Evolutionary conservation across 2,329 filamentous ascomycete genomes (phyloP).

Genomic region (Colletotrichum lentis): DNA sequence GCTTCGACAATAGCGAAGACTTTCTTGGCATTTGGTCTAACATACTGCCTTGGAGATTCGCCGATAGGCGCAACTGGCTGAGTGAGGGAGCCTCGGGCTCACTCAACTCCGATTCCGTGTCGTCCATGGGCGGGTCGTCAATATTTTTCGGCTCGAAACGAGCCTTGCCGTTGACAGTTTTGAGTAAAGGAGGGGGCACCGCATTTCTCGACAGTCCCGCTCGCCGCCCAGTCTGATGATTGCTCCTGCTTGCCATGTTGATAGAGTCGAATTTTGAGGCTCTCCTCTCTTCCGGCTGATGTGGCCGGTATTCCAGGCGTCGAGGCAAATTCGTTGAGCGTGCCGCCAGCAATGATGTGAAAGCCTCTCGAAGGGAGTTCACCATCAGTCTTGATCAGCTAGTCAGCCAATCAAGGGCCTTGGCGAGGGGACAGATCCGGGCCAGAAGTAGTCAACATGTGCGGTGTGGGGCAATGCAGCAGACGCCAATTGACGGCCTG

Average conservation of each 20-base stretch:
- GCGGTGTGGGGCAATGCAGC: not conserved
- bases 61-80: not conserved
- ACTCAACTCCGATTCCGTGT: slow-evolving; percentile 17
- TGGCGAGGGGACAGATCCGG: not conserved
- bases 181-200: not conserved
- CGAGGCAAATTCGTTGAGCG: not conserved
- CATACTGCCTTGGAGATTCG: not conserved
- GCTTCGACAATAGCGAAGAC: not conserved
- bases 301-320: too few species aligned
- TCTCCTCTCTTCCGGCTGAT: not conserved
- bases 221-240: not conserved
- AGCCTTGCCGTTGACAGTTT: not conserved
- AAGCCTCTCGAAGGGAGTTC: not conserved
- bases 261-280: not conserved
- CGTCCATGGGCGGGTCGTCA: slow-evolving; percentile 10
- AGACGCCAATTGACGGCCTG: slow-evolving; percentile 3
- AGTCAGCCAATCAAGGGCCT: not conserved
- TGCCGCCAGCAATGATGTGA: not conserved
- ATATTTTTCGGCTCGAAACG: not conserved
- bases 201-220: slow-evolving; percentile 1
- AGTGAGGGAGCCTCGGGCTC: slow-evolving; percentile 1
- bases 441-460: not conserved
- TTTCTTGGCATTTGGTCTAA: not conserved
- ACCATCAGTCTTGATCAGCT: slow-evolving; percentile 9
- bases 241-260: slow-evolving; percentile 6